These are phyloP conservation scores for Thalassiosira mediterranea DNA, from an alignment of 352 stramenopile species.

Conservation along the genomic window DNA sequence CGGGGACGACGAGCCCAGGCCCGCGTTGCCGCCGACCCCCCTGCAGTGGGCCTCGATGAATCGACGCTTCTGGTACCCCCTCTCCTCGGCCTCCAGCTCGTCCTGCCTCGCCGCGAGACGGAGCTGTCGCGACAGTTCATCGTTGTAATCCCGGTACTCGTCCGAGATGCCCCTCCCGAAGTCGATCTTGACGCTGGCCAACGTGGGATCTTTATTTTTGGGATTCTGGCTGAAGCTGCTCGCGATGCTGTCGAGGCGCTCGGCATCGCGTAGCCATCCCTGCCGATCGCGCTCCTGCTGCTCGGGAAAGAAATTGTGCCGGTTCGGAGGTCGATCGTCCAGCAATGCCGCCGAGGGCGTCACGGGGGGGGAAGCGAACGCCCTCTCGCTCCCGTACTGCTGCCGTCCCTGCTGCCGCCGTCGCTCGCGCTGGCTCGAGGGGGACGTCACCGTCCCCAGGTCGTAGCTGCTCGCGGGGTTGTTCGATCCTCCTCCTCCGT, in stretches of 20 bases:
- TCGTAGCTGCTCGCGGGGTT: not conserved
- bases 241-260: not conserved
- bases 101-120: conserved; percentile 19
- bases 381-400: not conserved
- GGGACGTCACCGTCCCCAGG: no score
- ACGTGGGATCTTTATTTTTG: not conserved
- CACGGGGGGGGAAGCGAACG: not conserved
- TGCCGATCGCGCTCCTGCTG: not conserved
- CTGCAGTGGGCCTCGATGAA: not conserved
- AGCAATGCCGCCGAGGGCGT: conserved; percentile 1
- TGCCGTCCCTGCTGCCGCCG: not conserved
- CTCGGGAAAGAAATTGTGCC: not conserved
- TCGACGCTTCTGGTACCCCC: not conserved
- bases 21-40: not conserved
- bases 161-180: conserved; percentile 1
- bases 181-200: not conserved
- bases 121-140: conserved; percentile 29
- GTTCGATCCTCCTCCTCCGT: not conserved
- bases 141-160: conserved; percentile 31
- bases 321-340: not conserved
- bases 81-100: conserved; percentile 11
- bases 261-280: not conserved
- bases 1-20: no score
- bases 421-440: no score
- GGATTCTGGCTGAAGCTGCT: not conserved